Evolutionary conservation across 257 asterid genomes (phyloP).

Genomic region (Agastache rugosa): DNA sequence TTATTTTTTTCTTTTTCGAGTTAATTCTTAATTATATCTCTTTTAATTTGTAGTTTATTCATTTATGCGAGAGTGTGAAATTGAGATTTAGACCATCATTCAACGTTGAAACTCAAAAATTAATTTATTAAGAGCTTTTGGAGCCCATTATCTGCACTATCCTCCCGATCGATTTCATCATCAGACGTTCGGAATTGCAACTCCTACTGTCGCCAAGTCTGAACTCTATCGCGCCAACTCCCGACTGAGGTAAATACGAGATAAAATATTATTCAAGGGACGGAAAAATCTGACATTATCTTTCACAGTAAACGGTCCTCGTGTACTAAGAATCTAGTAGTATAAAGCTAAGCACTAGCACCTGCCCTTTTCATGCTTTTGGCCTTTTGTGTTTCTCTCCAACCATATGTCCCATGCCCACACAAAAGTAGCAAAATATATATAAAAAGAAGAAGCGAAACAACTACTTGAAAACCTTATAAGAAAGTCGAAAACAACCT

Average conservation of each 20-base stretch:
- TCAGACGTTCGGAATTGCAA: too few relatives aligned
- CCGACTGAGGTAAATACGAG: neutral
- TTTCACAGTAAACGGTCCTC: conserved; percentile 43
- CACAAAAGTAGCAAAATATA: conserved; percentile 40
- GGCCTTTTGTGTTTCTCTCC: conserved; percentile 68
- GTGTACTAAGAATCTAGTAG: conserved; percentile 63
- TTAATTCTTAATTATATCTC: too few relatives aligned
- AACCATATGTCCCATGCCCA: conserved; percentile 64
- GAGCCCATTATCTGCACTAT: too few relatives aligned
- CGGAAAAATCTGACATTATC: conserved; percentile 1
- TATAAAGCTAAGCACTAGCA: conserved; percentile 57
- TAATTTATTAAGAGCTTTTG: too few relatives aligned
- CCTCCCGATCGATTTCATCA: too few relatives aligned
- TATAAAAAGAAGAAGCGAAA: conserved; percentile 5
- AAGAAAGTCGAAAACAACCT: conserved; percentile 53
- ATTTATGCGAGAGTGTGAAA: too few relatives aligned
- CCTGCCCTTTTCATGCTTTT: conserved; percentile 66
- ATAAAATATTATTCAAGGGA: neutral
- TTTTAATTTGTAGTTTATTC: too few relatives aligned
- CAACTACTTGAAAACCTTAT: conserved; percentile 50
- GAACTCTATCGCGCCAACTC: too few relatives aligned
- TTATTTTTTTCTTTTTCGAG: neutral
- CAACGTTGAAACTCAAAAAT: too few relatives aligned
- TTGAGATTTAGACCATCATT: too few relatives aligned
- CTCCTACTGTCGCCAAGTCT: too few relatives aligned